Conservation (phyloP, 1,284 basidiomycete species). For the Leccinum discolor region DNA sequence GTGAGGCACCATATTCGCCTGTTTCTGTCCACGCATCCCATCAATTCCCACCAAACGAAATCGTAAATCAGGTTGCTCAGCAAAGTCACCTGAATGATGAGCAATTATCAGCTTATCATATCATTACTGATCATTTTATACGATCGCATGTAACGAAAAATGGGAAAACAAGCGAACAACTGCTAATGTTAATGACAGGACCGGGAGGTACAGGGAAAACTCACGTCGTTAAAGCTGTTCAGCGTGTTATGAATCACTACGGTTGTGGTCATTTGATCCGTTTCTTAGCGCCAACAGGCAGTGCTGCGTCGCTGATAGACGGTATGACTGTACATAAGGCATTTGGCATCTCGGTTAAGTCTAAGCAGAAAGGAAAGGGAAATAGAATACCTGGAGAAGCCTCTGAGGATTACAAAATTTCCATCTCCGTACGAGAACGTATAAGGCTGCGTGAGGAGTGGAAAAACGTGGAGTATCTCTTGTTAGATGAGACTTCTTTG, state of each 20-base stretch:
- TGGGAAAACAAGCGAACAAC: background rate
- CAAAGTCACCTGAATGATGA: background rate
- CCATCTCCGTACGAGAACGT: background rate
- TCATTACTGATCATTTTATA: conserved; percentile 2
- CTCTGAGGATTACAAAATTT: background rate
- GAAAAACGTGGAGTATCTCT: background rate
- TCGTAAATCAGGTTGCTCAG: background rate
- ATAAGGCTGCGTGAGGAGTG: background rate
- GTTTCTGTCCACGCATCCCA: background rate
- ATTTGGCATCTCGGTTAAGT: conserved; percentile 3
- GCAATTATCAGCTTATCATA: background rate
- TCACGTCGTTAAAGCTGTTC: background rate
- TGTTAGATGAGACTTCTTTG: background rate
- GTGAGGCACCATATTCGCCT: too few species aligned
- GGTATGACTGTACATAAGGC: conserved; percentile 8
- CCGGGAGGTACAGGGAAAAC: conserved; percentile 3
- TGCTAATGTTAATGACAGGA: conserved; percentile 6
- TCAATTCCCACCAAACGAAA: background rate
- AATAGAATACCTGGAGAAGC: background rate
- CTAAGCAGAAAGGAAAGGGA: conserved; percentile 2
- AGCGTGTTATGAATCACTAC: background rate
- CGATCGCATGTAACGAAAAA: background rate
- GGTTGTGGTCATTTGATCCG: background rate
- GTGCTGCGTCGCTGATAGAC: conserved; percentile 1
- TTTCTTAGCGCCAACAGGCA: background rate